phyloP scores from a whole-genome alignment of 1,284 basidiomycete species.

The Cutaneotrichosporon cyanovorans region DNA sequence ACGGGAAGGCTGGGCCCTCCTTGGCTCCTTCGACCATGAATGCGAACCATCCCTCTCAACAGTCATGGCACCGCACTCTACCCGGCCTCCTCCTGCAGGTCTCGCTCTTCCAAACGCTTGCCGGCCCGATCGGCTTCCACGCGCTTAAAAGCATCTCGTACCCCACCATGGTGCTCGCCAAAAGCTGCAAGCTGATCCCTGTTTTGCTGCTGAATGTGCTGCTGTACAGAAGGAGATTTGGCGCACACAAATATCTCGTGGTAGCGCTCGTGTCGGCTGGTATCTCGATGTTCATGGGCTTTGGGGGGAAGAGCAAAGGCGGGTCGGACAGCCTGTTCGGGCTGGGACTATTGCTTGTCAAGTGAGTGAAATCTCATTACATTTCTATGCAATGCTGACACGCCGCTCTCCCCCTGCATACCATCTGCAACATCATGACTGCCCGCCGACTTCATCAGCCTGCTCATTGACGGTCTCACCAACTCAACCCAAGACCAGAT shows the following conservation, averaged over 20 bases:
- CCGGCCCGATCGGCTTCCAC: constrained; percentile 91
- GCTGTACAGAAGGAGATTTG: constrained; percentile 77
- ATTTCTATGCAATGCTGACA: no score
- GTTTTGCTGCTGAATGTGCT: constrained; percentile 53
- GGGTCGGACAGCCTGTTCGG: constrained; percentile 42
- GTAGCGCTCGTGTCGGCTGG: constrained; percentile 86
- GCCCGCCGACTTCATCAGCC: constrained; percentile 62
- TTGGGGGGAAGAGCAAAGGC: constrained; percentile 45
- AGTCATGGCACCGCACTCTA: constrained; percentile 27
- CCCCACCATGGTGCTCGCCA: constrained; percentile 96
- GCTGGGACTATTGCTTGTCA: constrained; percentile 34
- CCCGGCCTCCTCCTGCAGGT: constrained; percentile 64
- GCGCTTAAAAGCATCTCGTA: constrained; percentile 93
- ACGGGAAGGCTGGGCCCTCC: constrained; percentile 23
- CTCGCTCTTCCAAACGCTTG: constrained; percentile 78
- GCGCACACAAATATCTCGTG: constrained; percentile 87
- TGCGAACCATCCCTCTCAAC: no score
- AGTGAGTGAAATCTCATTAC: constrained; percentile 24
- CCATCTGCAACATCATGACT: neutral
- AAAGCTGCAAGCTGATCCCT: constrained; percentile 78
- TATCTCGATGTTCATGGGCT: constrained; percentile 92
- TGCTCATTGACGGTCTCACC: constrained; percentile 83
- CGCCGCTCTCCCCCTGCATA: neutral
- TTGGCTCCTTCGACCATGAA: constrained; percentile 14
- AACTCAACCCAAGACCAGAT: constrained; percentile 99